phyloP scores from a whole-genome alignment of 2,329 filamentous ascomycete genomes.

The Penicillium hesseltinei region DNA sequence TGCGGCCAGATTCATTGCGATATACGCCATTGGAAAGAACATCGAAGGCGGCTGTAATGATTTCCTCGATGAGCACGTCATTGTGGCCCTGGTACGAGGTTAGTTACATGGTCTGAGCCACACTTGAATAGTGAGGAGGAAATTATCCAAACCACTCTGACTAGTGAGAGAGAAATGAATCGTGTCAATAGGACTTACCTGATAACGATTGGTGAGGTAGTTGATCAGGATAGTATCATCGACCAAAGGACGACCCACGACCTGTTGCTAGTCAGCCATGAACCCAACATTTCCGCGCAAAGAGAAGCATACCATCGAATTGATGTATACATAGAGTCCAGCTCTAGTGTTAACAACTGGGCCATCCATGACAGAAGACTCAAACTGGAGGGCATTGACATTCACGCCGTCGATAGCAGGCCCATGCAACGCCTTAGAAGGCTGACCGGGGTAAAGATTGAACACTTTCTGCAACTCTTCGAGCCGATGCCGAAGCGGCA shows the following conservation, averaged over 20 bases:
- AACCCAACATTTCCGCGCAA: neutral
- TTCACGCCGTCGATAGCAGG: slow-evolving; percentile 44
- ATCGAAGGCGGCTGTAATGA: slow-evolving; percentile 87
- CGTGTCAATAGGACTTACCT: slow-evolving; percentile 49
- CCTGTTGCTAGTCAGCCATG: slow-evolving; percentile 52
- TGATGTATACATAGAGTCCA: slow-evolving; percentile 81
- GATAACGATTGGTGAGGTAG: slow-evolving; percentile 81
- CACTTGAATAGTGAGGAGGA: neutral
- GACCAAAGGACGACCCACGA: slow-evolving; percentile 76
- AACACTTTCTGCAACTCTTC: slow-evolving; percentile 45
- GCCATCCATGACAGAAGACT: slow-evolving; percentile 60
- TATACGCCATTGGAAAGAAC: slow-evolving; percentile 84
- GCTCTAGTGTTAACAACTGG: slow-evolving; percentile 73
- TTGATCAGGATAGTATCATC: slow-evolving; percentile 77
- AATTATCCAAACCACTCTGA: neutral
- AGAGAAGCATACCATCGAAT: slow-evolving; percentile 61
- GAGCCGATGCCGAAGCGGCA: slow-evolving; percentile 40
- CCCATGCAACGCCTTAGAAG: slow-evolving; percentile 44
- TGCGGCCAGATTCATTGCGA: slow-evolving; percentile 59
- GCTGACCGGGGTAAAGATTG: slow-evolving; percentile 41
- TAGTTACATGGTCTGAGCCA: neutral
- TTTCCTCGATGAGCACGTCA: slow-evolving; percentile 72
- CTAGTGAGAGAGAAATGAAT: neutral
- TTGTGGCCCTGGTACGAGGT: slow-evolving; percentile 62
- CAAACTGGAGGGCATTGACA: slow-evolving; percentile 52